A percentile compares a stretch with the other conserved stretches of the same genome.
These are phyloP conservation scores for Allium cepa DNA, from an alignment of 106 monocot species.

Conservation along the genomic window DNA sequence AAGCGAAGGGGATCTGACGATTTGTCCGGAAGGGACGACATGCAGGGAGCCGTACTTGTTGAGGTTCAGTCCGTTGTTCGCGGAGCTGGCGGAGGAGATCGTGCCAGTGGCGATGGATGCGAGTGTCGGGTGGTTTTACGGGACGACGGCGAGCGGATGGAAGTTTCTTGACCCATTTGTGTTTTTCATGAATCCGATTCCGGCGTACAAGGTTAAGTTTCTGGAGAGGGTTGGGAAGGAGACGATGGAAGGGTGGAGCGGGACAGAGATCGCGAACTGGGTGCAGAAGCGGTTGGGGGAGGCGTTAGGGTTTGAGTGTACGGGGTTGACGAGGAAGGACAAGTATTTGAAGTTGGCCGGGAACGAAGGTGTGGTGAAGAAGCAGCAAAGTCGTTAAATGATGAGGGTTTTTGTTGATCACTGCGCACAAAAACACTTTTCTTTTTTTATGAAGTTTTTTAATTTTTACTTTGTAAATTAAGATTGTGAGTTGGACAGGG, in stretches of 20 bases:
- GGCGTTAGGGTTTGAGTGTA: constrained; percentile 34
- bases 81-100: constrained; percentile 47
- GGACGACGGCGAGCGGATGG: constrained; percentile 51
- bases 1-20: constrained; percentile 42
- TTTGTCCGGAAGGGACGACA: constrained; percentile 88
- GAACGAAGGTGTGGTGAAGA: constrained; percentile 13
- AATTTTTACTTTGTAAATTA: too few species aligned
- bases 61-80: constrained; percentile 79
- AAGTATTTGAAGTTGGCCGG: constrained; percentile 45
- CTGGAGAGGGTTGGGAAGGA: constrained; percentile 22
- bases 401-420: too few species aligned
- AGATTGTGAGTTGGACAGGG: too few species aligned
- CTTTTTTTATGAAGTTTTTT: too few species aligned
- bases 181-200: constrained; percentile 55
- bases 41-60: constrained; percentile 84
- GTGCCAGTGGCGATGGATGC: constrained; percentile 52
- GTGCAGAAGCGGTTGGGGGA: constrained; percentile 25
- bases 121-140: constrained; percentile 49
- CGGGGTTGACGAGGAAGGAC: constrained; percentile 32
- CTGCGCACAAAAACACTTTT: too few species aligned
- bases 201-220: constrained; percentile 37
- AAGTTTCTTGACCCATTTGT: constrained; percentile 62
- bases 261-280: constrained; percentile 21
- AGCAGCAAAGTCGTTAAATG: too few species aligned
- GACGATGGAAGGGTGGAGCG: constrained; percentile 4